Evolutionary conservation across 2,329 filamentous ascomycete genomes (phyloP).

Genomic region (Immersiporthe knoxdaviesiana): DNA sequence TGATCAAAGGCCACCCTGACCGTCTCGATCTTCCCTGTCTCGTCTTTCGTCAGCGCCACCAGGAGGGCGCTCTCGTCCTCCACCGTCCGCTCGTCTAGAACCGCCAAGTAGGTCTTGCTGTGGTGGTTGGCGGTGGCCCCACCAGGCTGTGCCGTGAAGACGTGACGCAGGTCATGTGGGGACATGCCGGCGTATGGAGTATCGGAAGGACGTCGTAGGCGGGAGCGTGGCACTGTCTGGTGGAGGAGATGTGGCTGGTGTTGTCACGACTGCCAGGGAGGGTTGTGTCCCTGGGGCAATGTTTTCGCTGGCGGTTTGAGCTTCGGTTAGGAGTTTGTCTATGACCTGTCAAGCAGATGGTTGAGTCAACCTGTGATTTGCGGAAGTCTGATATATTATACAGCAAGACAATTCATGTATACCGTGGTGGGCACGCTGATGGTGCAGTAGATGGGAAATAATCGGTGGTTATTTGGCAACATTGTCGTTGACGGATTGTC

Average conservation of each 20-base stretch:
- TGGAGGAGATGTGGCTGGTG: background rate
- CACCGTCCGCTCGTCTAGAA: background rate
- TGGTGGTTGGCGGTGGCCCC: background rate
- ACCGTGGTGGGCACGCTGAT: background rate
- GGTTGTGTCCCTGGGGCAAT: conserved; percentile 1
- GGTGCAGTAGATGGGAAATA: conserved; percentile 1
- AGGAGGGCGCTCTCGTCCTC: background rate
- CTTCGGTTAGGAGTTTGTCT: background rate
- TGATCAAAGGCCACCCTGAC: background rate
- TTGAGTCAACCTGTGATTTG: background rate
- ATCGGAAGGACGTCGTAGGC: background rate
- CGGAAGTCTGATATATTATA: too few species aligned
- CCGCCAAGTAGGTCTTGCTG: background rate
- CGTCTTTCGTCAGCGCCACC: background rate
- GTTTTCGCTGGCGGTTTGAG: background rate
- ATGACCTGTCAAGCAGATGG: background rate
- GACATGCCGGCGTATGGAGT: background rate
- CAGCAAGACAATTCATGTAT: background rate
- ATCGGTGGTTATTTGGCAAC: background rate
- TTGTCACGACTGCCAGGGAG: conserved; percentile 1
- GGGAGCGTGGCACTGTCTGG: background rate
- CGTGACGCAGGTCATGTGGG: background rate
- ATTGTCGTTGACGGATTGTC: background rate
- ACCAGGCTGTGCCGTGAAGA: background rate
- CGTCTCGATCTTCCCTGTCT: background rate